Evolutionary conservation across 1,284 basidiomycete species (phyloP), one percentile per base, ranked within the genome.

Genomic region (Ceratobasidium sp.): DNA sequence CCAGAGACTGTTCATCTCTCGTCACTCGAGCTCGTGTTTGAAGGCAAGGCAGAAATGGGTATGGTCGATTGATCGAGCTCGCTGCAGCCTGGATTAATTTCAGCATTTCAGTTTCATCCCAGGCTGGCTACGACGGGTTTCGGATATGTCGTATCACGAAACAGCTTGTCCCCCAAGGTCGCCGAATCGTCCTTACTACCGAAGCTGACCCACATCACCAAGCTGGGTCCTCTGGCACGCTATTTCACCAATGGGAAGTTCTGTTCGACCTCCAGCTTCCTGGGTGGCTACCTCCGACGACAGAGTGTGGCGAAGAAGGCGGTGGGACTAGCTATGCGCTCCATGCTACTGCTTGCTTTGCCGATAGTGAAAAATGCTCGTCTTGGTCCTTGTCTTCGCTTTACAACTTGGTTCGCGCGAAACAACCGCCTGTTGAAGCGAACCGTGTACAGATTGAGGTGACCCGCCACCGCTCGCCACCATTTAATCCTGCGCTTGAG

Each of bases 241-340:
- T 16, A 83, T 83, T 74, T 81, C 84, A 73, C 84, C 87, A 80
- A 34, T 94, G 92, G 92, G 88, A 89, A 77, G 83, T 92, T 74
- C 83, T 89, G 29, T 94, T 93, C 80, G 88, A 91, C 80, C 81
- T 94, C 6, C 85, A 87, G 22, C 81, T 93, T 27, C 92, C 92
- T 6, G 92, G 92, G 11, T 94, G 92, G 92, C 84, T 94, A 4
- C 92, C 92, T 16, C 84, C 85, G 0, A 86, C 87, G 16, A 84
- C 87, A 13, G 75, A 76, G 0, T 86, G 88, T 76, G 88, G 88
- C 49, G 69, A 76, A 27, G 80, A 86, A 37, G 75, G 76, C 9
- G 73, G 73, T 13, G 84, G 65, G 53, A 84, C 87, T 19, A 84
- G 84, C 65, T 94, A 94, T 79, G 83, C 84, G n/a, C 84, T 94